Conservation (phyloP, 2,329 filamentous ascomycete genomes). For the Verticillium nonalfalfae region DNA sequence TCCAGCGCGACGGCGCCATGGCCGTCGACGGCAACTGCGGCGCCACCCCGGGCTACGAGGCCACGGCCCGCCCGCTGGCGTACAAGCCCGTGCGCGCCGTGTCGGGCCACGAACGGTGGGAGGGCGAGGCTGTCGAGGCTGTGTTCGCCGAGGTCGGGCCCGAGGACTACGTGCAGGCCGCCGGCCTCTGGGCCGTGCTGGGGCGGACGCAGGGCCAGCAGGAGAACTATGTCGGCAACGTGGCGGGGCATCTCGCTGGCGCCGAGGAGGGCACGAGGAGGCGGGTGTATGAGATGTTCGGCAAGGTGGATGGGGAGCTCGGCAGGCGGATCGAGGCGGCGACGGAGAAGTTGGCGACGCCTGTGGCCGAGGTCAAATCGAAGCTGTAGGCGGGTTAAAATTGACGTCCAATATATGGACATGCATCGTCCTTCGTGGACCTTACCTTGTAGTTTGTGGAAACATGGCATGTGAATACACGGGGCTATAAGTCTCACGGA, state of each 20-base stretch:
- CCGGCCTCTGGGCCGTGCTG: constrained; percentile 40
- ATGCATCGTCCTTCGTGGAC: too few species aligned
- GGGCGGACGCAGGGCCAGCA: constrained; percentile 48
- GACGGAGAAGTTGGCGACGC: constrained; percentile 38
- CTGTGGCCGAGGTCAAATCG: constrained; percentile 6
- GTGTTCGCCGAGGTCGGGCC: constrained; percentile 38
- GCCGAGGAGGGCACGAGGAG: constrained; percentile 49
- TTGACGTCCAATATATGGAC: too few species aligned
- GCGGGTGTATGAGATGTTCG: constrained; percentile 56
- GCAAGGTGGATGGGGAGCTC: constrained; percentile 45
- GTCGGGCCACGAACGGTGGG: constrained; percentile 40
- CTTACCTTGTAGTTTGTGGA: neutral
- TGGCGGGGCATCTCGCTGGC: constrained; percentile 48
- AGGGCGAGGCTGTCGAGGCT: constrained; percentile 33
- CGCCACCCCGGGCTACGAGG: constrained; percentile 51
- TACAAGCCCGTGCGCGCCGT: constrained; percentile 34
- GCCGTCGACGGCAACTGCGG: constrained; percentile 60
- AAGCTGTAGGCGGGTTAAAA: neutral
- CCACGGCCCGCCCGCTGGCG: constrained; percentile 37
- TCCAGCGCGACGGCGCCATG: constrained; percentile 69
- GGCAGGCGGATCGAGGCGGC: constrained; percentile 44
- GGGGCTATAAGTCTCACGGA: too few species aligned
- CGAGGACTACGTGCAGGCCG: constrained; percentile 44
- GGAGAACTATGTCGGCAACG: constrained; percentile 53
- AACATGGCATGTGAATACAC: too few species aligned